phyloP scores from a whole-genome alignment of 352 stramenopile genomes.

The Phytophthora foliorum region DNA sequence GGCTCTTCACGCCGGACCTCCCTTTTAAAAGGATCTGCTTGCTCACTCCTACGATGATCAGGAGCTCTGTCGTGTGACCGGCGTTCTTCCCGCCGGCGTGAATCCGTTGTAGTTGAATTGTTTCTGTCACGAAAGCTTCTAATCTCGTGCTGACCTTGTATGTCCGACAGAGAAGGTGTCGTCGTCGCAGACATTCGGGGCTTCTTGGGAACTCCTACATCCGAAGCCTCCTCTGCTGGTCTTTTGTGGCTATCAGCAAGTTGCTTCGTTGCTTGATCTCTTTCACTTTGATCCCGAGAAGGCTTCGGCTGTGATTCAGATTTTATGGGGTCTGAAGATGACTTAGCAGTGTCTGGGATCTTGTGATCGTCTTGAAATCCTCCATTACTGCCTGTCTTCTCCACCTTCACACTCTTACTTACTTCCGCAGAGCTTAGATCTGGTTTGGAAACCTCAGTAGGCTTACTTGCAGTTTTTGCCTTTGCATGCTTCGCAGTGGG shows the following conservation, averaged over 20 bases:
- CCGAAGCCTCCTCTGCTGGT: constrained; percentile 6
- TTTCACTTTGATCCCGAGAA: constrained; percentile 12
- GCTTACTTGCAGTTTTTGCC: constrained; percentile 5
- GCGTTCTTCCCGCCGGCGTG: constrained; percentile 21
- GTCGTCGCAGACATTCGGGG: constrained; percentile 17
- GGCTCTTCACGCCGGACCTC: constrained; percentile 16
- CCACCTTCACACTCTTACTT: not conserved
- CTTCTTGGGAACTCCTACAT: constrained; percentile 28
- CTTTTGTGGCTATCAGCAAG: constrained; percentile 35
- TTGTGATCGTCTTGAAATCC: constrained; percentile 11
- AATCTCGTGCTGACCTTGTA: constrained; percentile 34
- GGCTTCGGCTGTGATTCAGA: constrained; percentile 6
- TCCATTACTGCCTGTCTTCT: constrained; percentile 6
- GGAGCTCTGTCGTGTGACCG: constrained; percentile 16
- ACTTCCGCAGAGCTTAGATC: not conserved
- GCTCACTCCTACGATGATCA: constrained; percentile 9
- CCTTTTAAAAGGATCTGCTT: constrained; percentile 15
- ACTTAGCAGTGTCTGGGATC: not conserved
- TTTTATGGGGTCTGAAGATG: constrained; percentile 3
- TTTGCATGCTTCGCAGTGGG: constrained; percentile 22
- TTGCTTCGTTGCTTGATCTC: constrained; percentile 8
- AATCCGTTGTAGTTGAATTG: constrained; percentile 24
- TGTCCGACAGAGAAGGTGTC: constrained; percentile 17
- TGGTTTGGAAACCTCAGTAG: constrained; percentile 16
- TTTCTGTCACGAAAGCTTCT: constrained; percentile 31